Evolutionary conservation across 106 monocot species (phyloP).

Genomic region (Acanthochlamys bracteata): DNA sequence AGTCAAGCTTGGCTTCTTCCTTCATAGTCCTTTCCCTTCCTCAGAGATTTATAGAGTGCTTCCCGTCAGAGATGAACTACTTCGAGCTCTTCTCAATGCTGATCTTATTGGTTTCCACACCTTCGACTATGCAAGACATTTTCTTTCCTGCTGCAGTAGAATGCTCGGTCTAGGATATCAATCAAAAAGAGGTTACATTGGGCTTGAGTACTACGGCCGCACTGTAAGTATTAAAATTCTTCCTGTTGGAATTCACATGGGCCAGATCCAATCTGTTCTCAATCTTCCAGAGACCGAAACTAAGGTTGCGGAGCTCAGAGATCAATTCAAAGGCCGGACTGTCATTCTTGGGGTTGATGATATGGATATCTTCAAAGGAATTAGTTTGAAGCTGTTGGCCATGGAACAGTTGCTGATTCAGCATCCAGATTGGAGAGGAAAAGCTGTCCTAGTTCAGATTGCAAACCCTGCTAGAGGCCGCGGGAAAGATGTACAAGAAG

Average conservation of each 20-base stretch:
- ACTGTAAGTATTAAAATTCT: slow-evolving; percentile 54
- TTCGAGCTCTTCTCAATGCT: slow-evolving; percentile 39
- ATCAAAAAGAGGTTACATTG: slow-evolving; percentile 46
- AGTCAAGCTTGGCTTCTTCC: slow-evolving; percentile 48
- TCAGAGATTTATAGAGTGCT: slow-evolving; percentile 46
- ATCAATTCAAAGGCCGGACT: slow-evolving; percentile 21
- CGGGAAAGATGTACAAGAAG: slow-evolving; percentile 41
- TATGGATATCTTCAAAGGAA: slow-evolving; percentile 54
- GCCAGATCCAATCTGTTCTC: slow-evolving; percentile 31
- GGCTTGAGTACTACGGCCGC: slow-evolving; percentile 45
- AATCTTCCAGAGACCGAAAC: slow-evolving; percentile 27
- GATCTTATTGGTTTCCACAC: slow-evolving; percentile 53
- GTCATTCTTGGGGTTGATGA: slow-evolving; percentile 49
- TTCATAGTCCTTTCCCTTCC: slow-evolving; percentile 48
- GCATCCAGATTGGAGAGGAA: slow-evolving; percentile 34
- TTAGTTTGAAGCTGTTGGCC: slow-evolving; percentile 47
- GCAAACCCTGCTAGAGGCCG: slow-evolving; percentile 47
- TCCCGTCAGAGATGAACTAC: slow-evolving; percentile 48
- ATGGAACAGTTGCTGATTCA: slow-evolving; percentile 43
- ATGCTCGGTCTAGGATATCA: slow-evolving; percentile 48
- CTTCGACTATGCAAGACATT: slow-evolving; percentile 50
- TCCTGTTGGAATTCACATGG: slow-evolving; percentile 42
- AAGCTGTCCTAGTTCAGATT: slow-evolving; percentile 41
- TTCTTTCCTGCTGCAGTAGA: slow-evolving; percentile 47
- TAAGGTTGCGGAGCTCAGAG: slow-evolving; percentile 30